Conservation (phyloP, 306 rosid genomes). For the Echinosophora koreensis region DNA sequence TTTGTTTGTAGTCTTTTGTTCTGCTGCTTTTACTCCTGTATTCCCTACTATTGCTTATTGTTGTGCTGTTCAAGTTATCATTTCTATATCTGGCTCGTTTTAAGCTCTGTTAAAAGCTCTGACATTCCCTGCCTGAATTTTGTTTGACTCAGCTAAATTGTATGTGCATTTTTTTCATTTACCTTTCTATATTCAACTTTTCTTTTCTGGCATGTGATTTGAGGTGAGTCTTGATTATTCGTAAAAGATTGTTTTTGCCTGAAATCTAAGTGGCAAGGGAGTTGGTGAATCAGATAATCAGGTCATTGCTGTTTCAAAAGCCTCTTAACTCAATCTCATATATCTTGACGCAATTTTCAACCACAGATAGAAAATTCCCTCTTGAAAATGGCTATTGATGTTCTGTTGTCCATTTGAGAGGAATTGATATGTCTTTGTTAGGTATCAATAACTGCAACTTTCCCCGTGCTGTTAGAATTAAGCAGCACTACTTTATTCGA, state of each 20-base stretch:
- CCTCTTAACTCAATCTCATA: slow-evolving; percentile 29
- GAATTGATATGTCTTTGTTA: slow-evolving; percentile 7
- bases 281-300: slow-evolving; percentile 30
- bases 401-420: slow-evolving; percentile 30
- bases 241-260: slow-evolving; percentile 24
- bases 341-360: slow-evolving; percentile 8
- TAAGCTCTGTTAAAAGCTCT: slow-evolving; percentile 17
- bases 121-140: slow-evolving; percentile 9
- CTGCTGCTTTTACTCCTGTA: background rate
- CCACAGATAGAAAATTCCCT: background rate
- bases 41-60: slow-evolving; percentile 8
- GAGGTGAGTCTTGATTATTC: slow-evolving; percentile 17
- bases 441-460: slow-evolving; percentile 15
- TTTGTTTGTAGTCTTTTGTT: slow-evolving; percentile 39
- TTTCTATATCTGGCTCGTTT: slow-evolving; percentile 22
- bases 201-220: slow-evolving; percentile 26
- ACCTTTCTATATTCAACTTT: slow-evolving; percentile 7
- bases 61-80: slow-evolving; percentile 29
- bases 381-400: background rate
- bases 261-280: slow-evolving; percentile 13
- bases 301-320: slow-evolving; percentile 26
- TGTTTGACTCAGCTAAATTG: slow-evolving; percentile 8
- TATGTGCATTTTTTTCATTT: slow-evolving; percentile 28
- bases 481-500: too few species aligned
- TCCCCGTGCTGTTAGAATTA: background rate